These are phyloP conservation scores for Torulaspora maleeae DNA, from an alignment of 805 yeast genomes.

Conservation along the genomic window DNA sequence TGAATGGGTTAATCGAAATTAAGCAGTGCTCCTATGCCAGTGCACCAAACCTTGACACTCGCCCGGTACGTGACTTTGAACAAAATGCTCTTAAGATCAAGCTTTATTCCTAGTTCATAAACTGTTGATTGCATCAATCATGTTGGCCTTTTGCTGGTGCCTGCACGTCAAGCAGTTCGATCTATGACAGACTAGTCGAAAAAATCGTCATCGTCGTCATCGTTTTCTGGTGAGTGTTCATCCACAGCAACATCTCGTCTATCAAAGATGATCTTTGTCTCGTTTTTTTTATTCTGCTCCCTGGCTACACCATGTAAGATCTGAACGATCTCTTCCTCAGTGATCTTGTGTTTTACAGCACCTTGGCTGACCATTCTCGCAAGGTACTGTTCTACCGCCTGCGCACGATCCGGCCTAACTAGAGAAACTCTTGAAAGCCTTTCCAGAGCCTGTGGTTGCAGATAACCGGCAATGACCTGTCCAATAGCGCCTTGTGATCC, in stretches of 20 bases:
- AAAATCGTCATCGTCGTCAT: slow-evolving; percentile 41
- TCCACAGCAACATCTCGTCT: slow-evolving; percentile 45
- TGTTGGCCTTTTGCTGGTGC: background rate
- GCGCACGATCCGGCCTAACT: slow-evolving; percentile 88
- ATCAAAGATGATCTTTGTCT: slow-evolving; percentile 61
- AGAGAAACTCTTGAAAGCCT: slow-evolving; percentile 78
- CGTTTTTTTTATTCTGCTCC: slow-evolving; percentile 59
- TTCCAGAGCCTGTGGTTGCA: slow-evolving; percentile 82
- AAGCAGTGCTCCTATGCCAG: no score
- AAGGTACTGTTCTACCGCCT: slow-evolving; percentile 78
- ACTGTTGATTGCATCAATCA: no score
- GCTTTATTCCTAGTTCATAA: background rate
- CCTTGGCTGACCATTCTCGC: slow-evolving; percentile 71
- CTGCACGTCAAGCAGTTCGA: background rate
- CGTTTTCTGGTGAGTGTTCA: slow-evolving; percentile 37
- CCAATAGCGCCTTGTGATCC: slow-evolving; percentile 20
- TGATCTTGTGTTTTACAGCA: slow-evolving; percentile 61
- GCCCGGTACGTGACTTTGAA: no score
- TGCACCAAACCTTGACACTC: no score
- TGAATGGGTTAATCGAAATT: no score
- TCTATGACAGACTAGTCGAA: slow-evolving; percentile 37
- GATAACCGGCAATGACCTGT: slow-evolving; percentile 53
- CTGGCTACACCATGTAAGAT: slow-evolving; percentile 77
- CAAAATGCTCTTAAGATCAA: no score
- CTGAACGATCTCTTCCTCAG: slow-evolving; percentile 76